Evolutionary conservation across 1,139 yeast species (phyloP), one percentile per base, ranked within the genome.

Genomic region (Kodamaea plutei): DNA sequence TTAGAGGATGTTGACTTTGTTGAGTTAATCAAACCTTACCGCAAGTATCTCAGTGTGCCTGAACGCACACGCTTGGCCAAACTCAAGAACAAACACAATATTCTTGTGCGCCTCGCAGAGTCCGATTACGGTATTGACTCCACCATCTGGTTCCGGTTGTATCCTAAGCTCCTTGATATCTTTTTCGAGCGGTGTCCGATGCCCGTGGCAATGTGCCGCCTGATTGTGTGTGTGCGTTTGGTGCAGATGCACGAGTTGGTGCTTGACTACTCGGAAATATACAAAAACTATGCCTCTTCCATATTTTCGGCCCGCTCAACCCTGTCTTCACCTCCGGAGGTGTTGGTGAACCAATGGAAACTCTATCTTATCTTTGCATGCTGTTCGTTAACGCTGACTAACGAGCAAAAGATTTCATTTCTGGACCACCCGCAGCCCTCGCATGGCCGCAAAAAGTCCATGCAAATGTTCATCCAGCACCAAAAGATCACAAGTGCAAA

Each of bases 91-190:
- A 79, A 75, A 42, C 76, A 76, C 37, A 84, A 83, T 19, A 72
- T 84, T 2, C 58, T 93, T 15, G 65, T 84, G 0, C 69, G 78
- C 32, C 59, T 91, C 9, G 96, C 95, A 0, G 96, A 85, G 45
- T 84, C 95, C 2, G 95, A 84, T 39, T 84, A 88, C 49, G 96
- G 97, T 2, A 89, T 91, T 7, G 98, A 93, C 54, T 80, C 95
- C 1, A 95, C 98, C 0, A 62, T 93, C 15, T 93, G 98, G 98
- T 81, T 89, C 45, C 73, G 95, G 43, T 73, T 83, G 1, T 89
- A 84, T 48, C 97, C 97, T 1, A 74, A 72, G 27, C 61, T 93
- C 4, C 61, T 91, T 28, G 78, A 73, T 25, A 68, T 78, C 2
- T 77, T 93, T 40, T 88, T 85, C 44, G 87, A 79, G 37, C 72